A percentile compares a stretch with the other conserved stretches of the same genome.
Evolutionary conservation across 2,329 filamentous ascomycete genomes (phyloP).

Genomic region (Sporothrix pallida): DNA sequence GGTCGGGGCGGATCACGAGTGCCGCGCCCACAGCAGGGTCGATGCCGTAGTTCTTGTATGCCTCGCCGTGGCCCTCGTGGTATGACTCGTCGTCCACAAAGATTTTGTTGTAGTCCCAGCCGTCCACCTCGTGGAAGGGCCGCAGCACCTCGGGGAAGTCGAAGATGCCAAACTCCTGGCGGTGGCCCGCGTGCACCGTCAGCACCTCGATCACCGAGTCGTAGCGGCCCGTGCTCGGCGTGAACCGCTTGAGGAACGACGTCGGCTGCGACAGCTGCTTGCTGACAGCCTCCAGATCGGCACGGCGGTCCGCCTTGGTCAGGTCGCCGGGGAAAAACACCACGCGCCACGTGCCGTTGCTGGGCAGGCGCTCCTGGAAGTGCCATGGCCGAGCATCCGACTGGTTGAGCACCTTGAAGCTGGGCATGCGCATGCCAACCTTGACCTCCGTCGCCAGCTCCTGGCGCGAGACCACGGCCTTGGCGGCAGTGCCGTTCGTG

Average conservation of each 20-base stretch:
- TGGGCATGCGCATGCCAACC: slow-evolving; percentile 64
- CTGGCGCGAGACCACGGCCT: slow-evolving; percentile 41
- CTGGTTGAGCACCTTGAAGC: slow-evolving; percentile 65
- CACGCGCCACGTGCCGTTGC: slow-evolving; percentile 62
- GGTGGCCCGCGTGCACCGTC: slow-evolving; percentile 60
- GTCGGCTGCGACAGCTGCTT: slow-evolving; percentile 10
- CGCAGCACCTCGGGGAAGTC: slow-evolving; percentile 57
- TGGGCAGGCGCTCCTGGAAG: slow-evolving; percentile 60
- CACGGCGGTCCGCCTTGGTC: slow-evolving; percentile 42
- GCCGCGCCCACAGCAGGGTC: slow-evolving; percentile 53
- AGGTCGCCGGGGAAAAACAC: slow-evolving; percentile 66
- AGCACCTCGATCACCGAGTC: slow-evolving; percentile 60
- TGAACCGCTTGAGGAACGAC: slow-evolving; percentile 31
- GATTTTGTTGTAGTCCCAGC: slow-evolving; percentile 61
- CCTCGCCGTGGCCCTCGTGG: slow-evolving; percentile 61
- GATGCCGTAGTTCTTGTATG: slow-evolving; percentile 62
- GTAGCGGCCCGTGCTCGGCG: slow-evolving; percentile 27
- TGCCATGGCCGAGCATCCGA: slow-evolving; percentile 61
- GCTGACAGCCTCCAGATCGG: slow-evolving; percentile 43
- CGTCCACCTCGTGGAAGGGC: slow-evolving; percentile 51
- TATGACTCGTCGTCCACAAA: slow-evolving; percentile 62
- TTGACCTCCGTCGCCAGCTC: slow-evolving; percentile 53
- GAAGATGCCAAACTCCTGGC: slow-evolving; percentile 54
- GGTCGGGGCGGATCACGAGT: slow-evolving; percentile 59
- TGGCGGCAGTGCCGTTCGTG: neutral